Conservation (phyloP, 371 early-diverging fungal species). For the Mortierella sp. region DNA sequence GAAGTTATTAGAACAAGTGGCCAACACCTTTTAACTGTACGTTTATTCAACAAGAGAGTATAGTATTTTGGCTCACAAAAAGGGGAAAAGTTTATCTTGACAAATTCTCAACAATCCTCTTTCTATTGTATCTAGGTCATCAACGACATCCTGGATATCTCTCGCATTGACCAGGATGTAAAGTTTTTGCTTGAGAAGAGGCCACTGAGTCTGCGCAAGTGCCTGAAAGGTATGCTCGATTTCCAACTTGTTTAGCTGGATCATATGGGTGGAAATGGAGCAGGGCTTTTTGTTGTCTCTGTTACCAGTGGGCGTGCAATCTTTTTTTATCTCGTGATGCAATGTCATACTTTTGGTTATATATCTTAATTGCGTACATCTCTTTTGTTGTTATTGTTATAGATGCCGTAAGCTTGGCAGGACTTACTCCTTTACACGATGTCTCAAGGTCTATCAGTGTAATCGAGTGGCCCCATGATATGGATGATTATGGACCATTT, state of each 20-base stretch:
- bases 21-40: slow-evolving; percentile 69
- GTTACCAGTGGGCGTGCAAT: not conserved
- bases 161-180: slow-evolving; percentile 72
- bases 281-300: not conserved
- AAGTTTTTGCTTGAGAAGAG: slow-evolving; percentile 69
- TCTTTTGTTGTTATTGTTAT: not conserved
- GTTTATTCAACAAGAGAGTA: not conserved
- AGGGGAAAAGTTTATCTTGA: not conserved
- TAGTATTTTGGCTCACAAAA: not conserved
- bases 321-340: too few relatives aligned
- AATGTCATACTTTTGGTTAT: not conserved
- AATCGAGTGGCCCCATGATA: slow-evolving; percentile 66
- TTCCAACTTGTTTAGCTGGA: not conserved
- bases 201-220: slow-evolving; percentile 68
- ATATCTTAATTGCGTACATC: not conserved
- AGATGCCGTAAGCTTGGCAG: slow-evolving; percentile 54
- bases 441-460: slow-evolving; percentile 60
- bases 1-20: slow-evolving; percentile 74
- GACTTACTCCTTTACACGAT: slow-evolving; percentile 49
- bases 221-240: slow-evolving; percentile 64
- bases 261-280: not conserved
- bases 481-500: slow-evolving; percentile 64
- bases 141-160: slow-evolving; percentile 71
- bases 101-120: not conserved
- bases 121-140: slow-evolving; percentile 59